A percentile compares a stretch with the other conserved stretches of the same genome.
phyloP scores from a whole-genome alignment of 202 grass and related monocot genomes.

The Zoysia matrella region DNA sequence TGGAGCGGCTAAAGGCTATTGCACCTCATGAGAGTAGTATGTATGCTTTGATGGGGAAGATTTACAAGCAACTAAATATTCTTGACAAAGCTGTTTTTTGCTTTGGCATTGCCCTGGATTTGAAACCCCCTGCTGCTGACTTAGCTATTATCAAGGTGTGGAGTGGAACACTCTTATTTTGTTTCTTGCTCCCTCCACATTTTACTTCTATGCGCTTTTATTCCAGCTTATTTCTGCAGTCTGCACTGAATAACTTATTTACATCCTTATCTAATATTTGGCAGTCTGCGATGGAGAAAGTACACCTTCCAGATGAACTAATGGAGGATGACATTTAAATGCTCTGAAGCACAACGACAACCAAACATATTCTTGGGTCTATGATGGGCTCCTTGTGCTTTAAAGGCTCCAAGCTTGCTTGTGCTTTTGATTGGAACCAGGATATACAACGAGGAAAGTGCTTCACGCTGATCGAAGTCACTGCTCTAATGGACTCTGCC shows the following conservation, averaged over 20 bases:
- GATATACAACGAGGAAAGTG: conserved; percentile 8
- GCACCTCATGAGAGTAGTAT: conserved; percentile 88
- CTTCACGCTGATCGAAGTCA: conserved; percentile 5
- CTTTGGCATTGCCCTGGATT: conserved; percentile 97
- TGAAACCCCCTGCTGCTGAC: conserved; percentile 95
- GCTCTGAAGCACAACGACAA: conserved; percentile 17
- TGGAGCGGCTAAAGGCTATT: conserved; percentile 77
- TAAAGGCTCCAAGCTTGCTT: conserved; percentile 26
- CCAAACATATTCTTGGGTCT: not conserved
- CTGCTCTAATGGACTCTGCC: not conserved
- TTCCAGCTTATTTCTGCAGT: not conserved
- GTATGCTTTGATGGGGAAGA: conserved; percentile 97
- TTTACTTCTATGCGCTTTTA: not conserved
- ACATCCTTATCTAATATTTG: conserved; percentile 37
- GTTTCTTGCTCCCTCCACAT: not conserved
- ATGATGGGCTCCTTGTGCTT: conserved; percentile 44
- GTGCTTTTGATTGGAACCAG: conserved; percentile 7
- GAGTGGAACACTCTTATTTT: conserved; percentile 9
- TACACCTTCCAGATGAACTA: conserved; percentile 94
- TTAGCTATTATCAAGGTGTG: conserved; percentile 92
- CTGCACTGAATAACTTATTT: not conserved
- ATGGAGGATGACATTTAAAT: conserved; percentile 68
- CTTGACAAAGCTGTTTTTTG: conserved; percentile 98
- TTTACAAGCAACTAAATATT: conserved; percentile 92
- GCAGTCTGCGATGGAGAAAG: conserved; percentile 97